Base-by-base conservation (phyloP, 2,329 filamentous ascomycete species). In the Aspergillus costaricaensis region DNA sequence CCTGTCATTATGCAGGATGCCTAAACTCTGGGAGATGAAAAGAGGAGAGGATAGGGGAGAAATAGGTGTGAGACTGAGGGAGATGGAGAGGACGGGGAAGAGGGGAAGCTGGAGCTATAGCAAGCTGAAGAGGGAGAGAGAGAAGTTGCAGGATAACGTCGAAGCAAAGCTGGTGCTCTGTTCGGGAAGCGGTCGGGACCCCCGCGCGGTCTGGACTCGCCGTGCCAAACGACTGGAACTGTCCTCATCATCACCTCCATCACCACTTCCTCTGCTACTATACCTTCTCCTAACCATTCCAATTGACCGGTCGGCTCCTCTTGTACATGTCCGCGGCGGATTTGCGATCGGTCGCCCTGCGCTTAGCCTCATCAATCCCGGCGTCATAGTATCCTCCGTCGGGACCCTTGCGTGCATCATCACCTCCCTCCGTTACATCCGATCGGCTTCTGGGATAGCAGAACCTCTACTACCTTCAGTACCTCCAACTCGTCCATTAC, bases 1-100 rank as follows among this genome's bases (percentile, higher is more conserved):
- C 70, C 63, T 50, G 68, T 65, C 74, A 76, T 76, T 51, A 51
- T 68, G 57, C 23, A 44, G 47, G 14, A 19, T 44, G 6, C 6
- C 41, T 19, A 15, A 21, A 14, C 12, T 19, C 17, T 23, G 17
- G 38, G 36, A 49, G 21, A 49, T 9, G 14, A 25, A 39, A 60
- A 32, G 50, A 48, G 51, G 54, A 57, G 36, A 32, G 27, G 38
- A 3, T 30, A 17, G n/a, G 27, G 27, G 30, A 50, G 36, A 25
- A 44, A 39, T 12, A 51, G 41, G 21, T 49, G 41, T 5, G 48
- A 32, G 39, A 38, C 10, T 49, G 47, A 58, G 47, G 55, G 30
- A 53, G 32, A 32, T 10, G 10, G 1, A 30, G 27, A 30, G 4
- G 27, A 30, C 7, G 7, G 10, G 15, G 39, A 36, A 17, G 9